Percentiles rank a stretch among this genome's conserved stretches.
phyloP scores from a whole-genome alignment of 495 filamentous ascomycete species.

The Talaromyces trachyspermus region DNA sequence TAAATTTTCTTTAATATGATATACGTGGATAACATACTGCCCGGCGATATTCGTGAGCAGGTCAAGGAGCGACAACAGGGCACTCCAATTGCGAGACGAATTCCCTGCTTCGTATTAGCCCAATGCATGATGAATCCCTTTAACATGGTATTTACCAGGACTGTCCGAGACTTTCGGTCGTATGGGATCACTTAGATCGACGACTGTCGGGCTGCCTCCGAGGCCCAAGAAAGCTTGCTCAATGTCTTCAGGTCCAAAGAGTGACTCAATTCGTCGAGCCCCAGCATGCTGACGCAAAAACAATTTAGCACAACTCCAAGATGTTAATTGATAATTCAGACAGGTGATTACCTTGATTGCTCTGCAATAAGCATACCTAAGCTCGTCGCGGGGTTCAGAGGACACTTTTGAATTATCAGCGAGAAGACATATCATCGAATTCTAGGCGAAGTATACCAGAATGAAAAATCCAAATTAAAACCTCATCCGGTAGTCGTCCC shows the following conservation, averaged over 20 bases:
- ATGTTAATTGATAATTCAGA: not conserved
- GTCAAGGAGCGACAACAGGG: slow-evolving; percentile 25
- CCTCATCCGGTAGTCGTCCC: slow-evolving; percentile 56
- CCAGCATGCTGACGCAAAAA: slow-evolving; percentile 13
- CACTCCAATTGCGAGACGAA: slow-evolving; percentile 9
- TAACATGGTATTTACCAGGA: slow-evolving; percentile 14
- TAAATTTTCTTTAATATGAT: not conserved
- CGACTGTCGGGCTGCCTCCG: slow-evolving; percentile 23
- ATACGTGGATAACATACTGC: slow-evolving; percentile 14
- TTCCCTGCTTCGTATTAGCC: slow-evolving; percentile 1
- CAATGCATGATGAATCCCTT: not conserved
- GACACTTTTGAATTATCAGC: slow-evolving; percentile 35
- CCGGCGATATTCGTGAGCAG: slow-evolving; percentile 25
- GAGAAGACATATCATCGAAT: slow-evolving; percentile 3
- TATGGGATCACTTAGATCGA: slow-evolving; percentile 20
- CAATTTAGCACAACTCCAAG: not conserved
- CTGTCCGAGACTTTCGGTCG: slow-evolving; percentile 16
- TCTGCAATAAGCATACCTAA: slow-evolving; percentile 59
- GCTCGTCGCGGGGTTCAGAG: slow-evolving; percentile 49
- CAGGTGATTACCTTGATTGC: slow-evolving; percentile 32
- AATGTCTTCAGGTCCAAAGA: slow-evolving; percentile 26
- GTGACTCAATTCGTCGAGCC: slow-evolving; percentile 15
- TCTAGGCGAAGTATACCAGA: slow-evolving; percentile 35
- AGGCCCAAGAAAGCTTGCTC: slow-evolving; percentile 26
- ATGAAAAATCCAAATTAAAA: slow-evolving; percentile 67